Evolutionary conservation across 2,329 filamentous ascomycete genomes (phyloP).

Genomic region (Trichoderma sp.): DNA sequence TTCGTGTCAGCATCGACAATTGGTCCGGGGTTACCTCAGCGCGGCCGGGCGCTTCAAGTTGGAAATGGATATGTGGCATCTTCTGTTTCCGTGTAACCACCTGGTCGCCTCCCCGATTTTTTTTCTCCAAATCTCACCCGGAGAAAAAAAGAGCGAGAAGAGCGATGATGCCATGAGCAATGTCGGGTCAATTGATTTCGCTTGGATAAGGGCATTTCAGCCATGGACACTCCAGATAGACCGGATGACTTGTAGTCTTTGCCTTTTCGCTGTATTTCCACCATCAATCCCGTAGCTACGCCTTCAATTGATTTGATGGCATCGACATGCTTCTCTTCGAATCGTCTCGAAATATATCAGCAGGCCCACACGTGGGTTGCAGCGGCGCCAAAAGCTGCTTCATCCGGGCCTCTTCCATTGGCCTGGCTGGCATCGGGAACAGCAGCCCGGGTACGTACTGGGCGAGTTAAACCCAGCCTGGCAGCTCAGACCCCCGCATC

Average conservation of each 20-base stretch:
- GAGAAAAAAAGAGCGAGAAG: neutral
- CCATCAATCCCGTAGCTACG: neutral
- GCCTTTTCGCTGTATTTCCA: neutral
- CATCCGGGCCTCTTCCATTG: slow-evolving; percentile 10
- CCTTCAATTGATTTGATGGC: neutral
- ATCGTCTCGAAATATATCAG: neutral
- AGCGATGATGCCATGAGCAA: neutral
- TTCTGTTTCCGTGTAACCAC: neutral
- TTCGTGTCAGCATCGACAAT: neutral
- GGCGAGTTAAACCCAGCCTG: slow-evolving; percentile 8
- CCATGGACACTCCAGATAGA: neutral
- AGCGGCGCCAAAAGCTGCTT: neutral
- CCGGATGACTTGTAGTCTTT: neutral
- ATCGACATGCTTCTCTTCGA: neutral
- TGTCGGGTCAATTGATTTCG: neutral
- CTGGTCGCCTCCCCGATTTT: neutral
- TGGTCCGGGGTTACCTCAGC: neutral
- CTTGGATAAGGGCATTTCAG: neutral
- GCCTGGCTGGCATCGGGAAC: neutral
- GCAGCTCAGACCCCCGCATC: slow-evolving; percentile 20
- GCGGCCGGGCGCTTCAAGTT: neutral
- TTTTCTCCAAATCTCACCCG: neutral
- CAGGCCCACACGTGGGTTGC: slow-evolving; percentile 12
- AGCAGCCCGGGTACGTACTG: slow-evolving; percentile 15
- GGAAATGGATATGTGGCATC: slow-evolving; percentile 16